phyloP scores from a whole-genome alignment of 352 stramenopile genomes.

The Phytophthora meadii region DNA sequence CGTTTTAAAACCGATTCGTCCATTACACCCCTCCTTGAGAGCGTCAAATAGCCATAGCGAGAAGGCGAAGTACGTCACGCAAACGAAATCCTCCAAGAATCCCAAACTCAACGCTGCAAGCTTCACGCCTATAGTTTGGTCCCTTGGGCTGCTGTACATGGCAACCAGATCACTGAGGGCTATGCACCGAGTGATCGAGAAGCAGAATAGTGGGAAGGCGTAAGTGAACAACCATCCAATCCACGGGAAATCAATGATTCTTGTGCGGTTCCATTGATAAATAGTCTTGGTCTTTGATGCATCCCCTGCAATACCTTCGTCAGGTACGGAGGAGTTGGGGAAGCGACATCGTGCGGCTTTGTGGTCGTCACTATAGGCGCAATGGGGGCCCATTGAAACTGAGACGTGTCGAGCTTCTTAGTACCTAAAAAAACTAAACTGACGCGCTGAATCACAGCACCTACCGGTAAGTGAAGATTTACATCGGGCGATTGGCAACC shows the following conservation, averaged over 20 bases:
- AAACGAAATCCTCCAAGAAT: conserved; percentile 35
- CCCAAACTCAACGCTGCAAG: conserved; percentile 25
- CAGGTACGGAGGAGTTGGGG: background rate
- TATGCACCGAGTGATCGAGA: conserved; percentile 16
- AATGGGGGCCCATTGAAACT: background rate
- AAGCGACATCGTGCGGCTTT: conserved; percentile 9
- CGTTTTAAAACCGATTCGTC: background rate
- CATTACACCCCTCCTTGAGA: background rate
- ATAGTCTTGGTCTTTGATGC: conserved; percentile 1
- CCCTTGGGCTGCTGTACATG: conserved; percentile 22
- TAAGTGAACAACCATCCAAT: conserved; percentile 29
- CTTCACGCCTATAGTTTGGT: conserved; percentile 8
- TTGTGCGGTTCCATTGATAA: background rate
- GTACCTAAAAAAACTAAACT: no score
- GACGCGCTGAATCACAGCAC: no score
- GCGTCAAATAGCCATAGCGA: conserved; percentile 30
- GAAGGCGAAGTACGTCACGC: conserved; percentile 27
- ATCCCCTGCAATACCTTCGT: background rate
- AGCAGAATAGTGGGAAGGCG: conserved; percentile 18
- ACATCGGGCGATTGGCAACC: background rate
- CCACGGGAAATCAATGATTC: conserved; percentile 1
- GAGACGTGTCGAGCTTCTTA: background rate
- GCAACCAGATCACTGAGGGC: conserved; percentile 11
- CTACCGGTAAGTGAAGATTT: background rate
- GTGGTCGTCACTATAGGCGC: background rate